A percentile compares a stretch with the other conserved stretches of the same genome.
These are phyloP conservation scores for Uronychia binucleata DNA, from an alignment of 73 alveolate species.

Conservation along the genomic window DNA sequence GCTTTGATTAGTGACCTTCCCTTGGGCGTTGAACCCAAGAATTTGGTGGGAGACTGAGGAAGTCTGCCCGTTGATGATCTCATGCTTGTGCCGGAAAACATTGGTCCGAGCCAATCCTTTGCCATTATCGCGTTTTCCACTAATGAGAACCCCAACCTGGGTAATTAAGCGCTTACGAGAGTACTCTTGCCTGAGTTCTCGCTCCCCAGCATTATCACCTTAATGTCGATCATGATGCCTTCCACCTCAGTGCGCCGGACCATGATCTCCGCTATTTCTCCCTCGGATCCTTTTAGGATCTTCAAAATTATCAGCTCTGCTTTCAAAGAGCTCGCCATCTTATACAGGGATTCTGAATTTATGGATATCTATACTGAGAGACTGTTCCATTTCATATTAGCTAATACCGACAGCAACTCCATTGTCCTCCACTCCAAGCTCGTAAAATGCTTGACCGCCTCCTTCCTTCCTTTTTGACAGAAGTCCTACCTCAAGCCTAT, in stretches of 20 bases:
- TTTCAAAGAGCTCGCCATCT: constrained; percentile 79
- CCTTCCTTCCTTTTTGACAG: constrained; percentile 77
- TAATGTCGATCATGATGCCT: constrained; percentile 81
- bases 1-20: constrained; percentile 86
- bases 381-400: constrained; percentile 87
- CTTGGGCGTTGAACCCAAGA: constrained; percentile 94
- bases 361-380: constrained; percentile 37
- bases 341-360: constrained; percentile 64
- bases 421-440: constrained; percentile 96
- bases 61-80: constrained; percentile 85
- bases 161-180: constrained; percentile 50
- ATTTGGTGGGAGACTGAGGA: constrained; percentile 87
- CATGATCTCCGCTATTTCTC: constrained; percentile 88
- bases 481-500: constrained; percentile 58
- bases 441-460: constrained; percentile 89
- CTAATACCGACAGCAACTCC: constrained; percentile 94
- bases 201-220: constrained; percentile 86
- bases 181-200: constrained; percentile 83
- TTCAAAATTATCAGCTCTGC: constrained; percentile 73
- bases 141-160: constrained; percentile 87
- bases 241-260: constrained; percentile 79
- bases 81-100: constrained; percentile 91
- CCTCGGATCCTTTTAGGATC: constrained; percentile 75
- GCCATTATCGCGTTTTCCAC: constrained; percentile 90
- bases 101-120: constrained; percentile 87